Evolutionary conservation across 2,329 filamentous ascomycete genomes (phyloP), one percentile per base, ranked within the genome.

Genomic region (Talaromyces sp.): DNA sequence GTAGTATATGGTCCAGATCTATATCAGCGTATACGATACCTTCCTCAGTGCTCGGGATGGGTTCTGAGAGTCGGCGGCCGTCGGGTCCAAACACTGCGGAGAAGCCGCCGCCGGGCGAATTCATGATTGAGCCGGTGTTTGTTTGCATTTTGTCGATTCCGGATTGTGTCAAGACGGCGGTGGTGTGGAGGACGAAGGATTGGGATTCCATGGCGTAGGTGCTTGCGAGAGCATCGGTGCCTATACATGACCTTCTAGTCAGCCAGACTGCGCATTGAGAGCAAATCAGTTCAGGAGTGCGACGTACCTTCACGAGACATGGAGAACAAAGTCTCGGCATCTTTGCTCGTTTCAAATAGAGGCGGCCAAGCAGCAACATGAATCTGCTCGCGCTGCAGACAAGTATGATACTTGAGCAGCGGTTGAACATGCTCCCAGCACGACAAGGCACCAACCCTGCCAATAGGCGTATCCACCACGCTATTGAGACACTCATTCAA

Each of bases 371-470:
- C 79, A 3, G 81, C 73, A 19, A 85, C 75, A 68, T 85, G 83
- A 31, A 86, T 78, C 29, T 77, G 72, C 64, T 81, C 82, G 5
- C 76, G 72, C 69, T 83, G 82, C 0, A 76, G 64, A 47, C 78
- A 78, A 15, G 75, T 80, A 66, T 83, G 73, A 65, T 81, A 84
- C 58, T 82, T 83, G 27, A 85, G 77, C 5, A 85, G 74, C 2
- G 83, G 81, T 69, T 85, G 80, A 1, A 76, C 76, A 66, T 85
- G 82, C 68, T 86, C 84, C 81, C 81, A 84, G 74, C 83, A 85
- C 1, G 77, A 76, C 0, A 85, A 71, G 1, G 72, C 74, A 1
- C 82, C 82, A n/a, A 84, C 76, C 4, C 69, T 66, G 1, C 79
- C 81, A 36, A 80, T 15, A 15, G 51, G 36, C 2, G 53, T 82